Evolutionary conservation across 352 stramenopile species (phyloP).

Genomic region (Phytophthora meadii): DNA sequence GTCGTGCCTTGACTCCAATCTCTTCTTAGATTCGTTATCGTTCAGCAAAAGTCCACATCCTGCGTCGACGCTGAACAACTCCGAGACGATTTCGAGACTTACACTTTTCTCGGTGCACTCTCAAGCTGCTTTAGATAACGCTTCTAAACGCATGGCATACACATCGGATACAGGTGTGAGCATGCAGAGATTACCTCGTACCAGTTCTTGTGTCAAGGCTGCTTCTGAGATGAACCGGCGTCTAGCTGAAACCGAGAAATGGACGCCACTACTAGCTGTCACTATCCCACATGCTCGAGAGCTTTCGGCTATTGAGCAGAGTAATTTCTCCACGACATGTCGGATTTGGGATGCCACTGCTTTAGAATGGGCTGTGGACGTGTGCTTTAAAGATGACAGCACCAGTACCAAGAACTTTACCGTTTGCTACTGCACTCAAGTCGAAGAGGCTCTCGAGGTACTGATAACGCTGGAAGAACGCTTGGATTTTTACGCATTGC

Average conservation of each 20-base stretch:
- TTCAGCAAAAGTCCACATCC: slow-evolving; percentile 48
- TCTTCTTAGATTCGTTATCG: slow-evolving; percentile 64
- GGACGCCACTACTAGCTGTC: slow-evolving; percentile 52
- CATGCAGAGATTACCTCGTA: slow-evolving; percentile 41
- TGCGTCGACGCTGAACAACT: slow-evolving; percentile 46
- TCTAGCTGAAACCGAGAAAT: slow-evolving; percentile 20
- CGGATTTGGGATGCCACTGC: slow-evolving; percentile 53
- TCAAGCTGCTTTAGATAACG: slow-evolving; percentile 34
- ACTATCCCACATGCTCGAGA: slow-evolving; percentile 56
- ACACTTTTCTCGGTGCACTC: slow-evolving; percentile 60
- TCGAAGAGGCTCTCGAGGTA: slow-evolving; percentile 70
- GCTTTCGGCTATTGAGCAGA: slow-evolving; percentile 53
- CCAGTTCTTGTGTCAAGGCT: slow-evolving; percentile 47
- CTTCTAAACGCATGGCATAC: slow-evolving; percentile 17
- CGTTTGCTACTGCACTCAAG: slow-evolving; percentile 67
- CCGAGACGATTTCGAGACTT: slow-evolving; percentile 47
- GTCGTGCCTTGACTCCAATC: slow-evolving; percentile 49
- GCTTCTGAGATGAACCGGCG: slow-evolving; percentile 26
- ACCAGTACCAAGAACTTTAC: slow-evolving; percentile 48
- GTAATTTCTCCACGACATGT: slow-evolving; percentile 71
- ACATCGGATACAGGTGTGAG: slow-evolving; percentile 21
- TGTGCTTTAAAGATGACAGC: slow-evolving; percentile 69
- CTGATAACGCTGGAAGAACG: slow-evolving; percentile 69
- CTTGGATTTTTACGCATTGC: slow-evolving; percentile 66
- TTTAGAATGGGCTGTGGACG: slow-evolving; percentile 47